Conservation (phyloP, 768 basidiomycete genomes). For the Termitomyces sp. region DNA sequence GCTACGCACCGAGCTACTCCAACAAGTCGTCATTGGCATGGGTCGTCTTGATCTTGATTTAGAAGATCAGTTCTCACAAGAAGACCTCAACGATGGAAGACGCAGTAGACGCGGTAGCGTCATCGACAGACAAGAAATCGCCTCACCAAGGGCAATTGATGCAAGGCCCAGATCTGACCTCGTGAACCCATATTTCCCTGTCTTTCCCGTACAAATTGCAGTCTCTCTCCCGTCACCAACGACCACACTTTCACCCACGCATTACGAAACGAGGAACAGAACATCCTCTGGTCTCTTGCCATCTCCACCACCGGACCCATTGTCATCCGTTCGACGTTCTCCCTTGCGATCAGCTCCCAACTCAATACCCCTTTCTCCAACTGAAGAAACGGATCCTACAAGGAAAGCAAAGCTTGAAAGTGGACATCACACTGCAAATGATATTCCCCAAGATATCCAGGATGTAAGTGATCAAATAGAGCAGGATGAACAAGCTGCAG, state of each 20-base stretch:
- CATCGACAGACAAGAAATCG: background rate
- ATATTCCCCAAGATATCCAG: background rate
- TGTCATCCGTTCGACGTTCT: background rate
- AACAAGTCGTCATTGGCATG: constrained; percentile 89
- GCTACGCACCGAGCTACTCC: constrained; percentile 78
- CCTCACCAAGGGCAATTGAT: background rate
- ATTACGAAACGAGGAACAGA: background rate
- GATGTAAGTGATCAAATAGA: constrained; percentile 26
- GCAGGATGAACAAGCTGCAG: constrained; percentile 69
- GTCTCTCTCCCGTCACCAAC: constrained; percentile 12
- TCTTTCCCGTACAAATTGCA: constrained; percentile 18
- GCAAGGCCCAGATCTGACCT: constrained; percentile 14
- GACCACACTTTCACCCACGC: constrained; percentile 25
- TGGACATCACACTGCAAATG: background rate
- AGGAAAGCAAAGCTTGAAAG: constrained; percentile 1
- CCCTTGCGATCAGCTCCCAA: background rate
- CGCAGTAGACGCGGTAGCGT: background rate
- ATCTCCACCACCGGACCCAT: constrained; percentile 11
- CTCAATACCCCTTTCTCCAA: constrained; percentile 16
- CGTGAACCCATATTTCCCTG: constrained; percentile 56
- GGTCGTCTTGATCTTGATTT: constrained; percentile 57
- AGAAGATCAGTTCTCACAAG: constrained; percentile 16
- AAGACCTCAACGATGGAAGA: background rate
- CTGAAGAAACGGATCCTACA: constrained; percentile 14
- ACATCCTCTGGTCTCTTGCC: background rate